Evolutionary conservation across 1,284 basidiomycete genomes (phyloP).

Genomic region (Leccinum huronense): DNA sequence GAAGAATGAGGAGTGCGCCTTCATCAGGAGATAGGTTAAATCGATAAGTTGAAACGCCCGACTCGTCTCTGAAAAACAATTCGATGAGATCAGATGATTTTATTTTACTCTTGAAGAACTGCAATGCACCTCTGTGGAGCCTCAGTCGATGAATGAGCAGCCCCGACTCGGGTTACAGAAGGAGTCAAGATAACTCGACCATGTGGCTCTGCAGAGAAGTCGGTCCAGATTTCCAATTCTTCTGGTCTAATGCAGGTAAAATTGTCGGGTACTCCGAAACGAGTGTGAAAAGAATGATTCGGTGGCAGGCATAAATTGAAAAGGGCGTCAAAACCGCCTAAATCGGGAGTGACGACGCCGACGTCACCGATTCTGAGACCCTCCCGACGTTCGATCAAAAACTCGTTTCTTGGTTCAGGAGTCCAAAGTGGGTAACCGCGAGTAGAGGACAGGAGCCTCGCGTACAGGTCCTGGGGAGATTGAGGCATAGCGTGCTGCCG

Average conservation of each 20-base stretch:
- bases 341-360: background rate
- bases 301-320: background rate
- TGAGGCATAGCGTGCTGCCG: background rate
- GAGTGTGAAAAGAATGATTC: background rate
- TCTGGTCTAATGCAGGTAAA: background rate
- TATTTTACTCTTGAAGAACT: background rate
- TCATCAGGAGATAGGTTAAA: background rate
- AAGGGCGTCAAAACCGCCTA: background rate
- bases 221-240: background rate
- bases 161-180: background rate
- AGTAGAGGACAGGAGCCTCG: background rate
- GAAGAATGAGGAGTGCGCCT: background rate
- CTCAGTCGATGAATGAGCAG: background rate
- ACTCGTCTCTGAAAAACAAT: background rate
- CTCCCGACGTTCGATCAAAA: background rate
- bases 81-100: background rate
- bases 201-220: background rate
- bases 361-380: background rate
- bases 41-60: background rate
- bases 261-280: background rate
- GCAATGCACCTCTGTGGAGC: background rate
- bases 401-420: background rate
- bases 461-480: background rate
- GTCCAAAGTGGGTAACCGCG: background rate
- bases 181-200: background rate